Evolutionary conservation across 176 grass and related monocot species (phyloP).

Genomic region (Themeda triandra): DNA sequence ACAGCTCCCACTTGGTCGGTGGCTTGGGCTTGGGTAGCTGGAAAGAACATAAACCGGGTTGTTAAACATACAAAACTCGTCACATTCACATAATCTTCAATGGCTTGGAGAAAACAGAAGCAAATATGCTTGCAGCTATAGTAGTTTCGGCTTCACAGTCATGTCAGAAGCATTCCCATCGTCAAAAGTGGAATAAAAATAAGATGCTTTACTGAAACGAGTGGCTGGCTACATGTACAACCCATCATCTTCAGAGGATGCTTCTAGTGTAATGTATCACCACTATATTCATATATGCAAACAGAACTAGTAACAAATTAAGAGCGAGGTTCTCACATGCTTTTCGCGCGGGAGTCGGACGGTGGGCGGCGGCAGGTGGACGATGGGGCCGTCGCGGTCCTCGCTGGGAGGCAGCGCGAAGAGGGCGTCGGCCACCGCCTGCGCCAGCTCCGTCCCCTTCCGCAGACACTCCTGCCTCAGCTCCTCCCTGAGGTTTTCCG

Average conservation of each 20-base stretch:
- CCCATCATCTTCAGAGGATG: not conserved
- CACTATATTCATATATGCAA: not conserved
- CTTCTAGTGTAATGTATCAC: not conserved
- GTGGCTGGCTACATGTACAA: not conserved
- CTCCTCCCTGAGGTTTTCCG: slow-evolving; percentile 43
- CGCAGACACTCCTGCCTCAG: slow-evolving; percentile 58
- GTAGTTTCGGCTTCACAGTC: not conserved
- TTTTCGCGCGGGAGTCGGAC: slow-evolving; percentile 81
- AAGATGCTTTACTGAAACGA: not conserved
- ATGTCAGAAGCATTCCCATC: not conserved
- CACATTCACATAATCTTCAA: not conserved
- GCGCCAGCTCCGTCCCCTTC: slow-evolving; percentile 71
- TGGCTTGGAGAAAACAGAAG: not conserved
- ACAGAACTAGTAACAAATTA: not conserved
- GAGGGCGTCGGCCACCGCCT: slow-evolving; percentile 68
- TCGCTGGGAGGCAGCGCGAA: slow-evolving; percentile 66
- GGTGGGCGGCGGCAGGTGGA: slow-evolving; percentile 49
- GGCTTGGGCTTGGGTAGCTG: slow-evolving; percentile 85
- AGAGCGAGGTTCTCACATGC: slow-evolving; percentile 47
- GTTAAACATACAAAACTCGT: not conserved
- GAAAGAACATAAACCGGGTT: not conserved
- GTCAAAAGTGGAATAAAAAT: not conserved
- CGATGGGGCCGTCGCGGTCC: slow-evolving; percentile 67
- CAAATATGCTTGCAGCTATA: not conserved
- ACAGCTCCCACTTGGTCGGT: slow-evolving; percentile 90